Conservation (phyloP, 805 yeast genomes). For the Ogataea philodendri region DNA sequence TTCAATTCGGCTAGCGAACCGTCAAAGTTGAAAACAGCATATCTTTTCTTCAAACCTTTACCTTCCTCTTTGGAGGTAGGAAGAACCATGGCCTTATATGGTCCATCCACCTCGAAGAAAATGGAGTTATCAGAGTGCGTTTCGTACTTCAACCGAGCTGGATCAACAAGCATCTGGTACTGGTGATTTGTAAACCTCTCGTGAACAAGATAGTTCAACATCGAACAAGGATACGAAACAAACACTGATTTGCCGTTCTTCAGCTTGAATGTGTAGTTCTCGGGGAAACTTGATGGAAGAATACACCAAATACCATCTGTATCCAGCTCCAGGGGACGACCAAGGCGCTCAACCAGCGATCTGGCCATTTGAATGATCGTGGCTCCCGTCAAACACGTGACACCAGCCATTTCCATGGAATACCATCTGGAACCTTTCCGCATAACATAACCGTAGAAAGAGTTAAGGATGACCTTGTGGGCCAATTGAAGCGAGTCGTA, state of each 20-base stretch:
- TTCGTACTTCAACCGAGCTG: slow-evolving; percentile 63
- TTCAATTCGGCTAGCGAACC: slow-evolving; percentile 93
- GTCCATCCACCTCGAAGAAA: slow-evolving; percentile 98
- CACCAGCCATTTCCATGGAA: slow-evolving; percentile 99
- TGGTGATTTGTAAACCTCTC: slow-evolving; percentile 89
- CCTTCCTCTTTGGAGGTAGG: slow-evolving; percentile 98
- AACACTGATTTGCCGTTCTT: slow-evolving; percentile 74
- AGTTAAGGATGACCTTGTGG: slow-evolving; percentile 92
- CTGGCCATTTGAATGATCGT: slow-evolving; percentile 98
- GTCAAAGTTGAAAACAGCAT: slow-evolving; percentile 95
- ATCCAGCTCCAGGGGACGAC: slow-evolving; percentile 93
- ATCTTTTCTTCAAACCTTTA: slow-evolving; percentile 91
- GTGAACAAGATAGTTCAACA: slow-evolving; percentile 92
- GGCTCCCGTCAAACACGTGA: slow-evolving; percentile 97
- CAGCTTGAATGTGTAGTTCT: slow-evolving; percentile 67
- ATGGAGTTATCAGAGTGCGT: slow-evolving; percentile 88
- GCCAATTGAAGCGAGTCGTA: slow-evolving; percentile 96
- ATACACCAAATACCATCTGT: slow-evolving; percentile 99
- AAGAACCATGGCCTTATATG: slow-evolving; percentile 93
- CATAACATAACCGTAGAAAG: slow-evolving; percentile 98
- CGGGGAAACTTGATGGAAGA: slow-evolving; percentile 90
- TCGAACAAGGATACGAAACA: slow-evolving; percentile 91
- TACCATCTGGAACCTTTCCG: slow-evolving; percentile 99
- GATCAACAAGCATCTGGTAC: slow-evolving; percentile 82
- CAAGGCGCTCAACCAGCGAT: slow-evolving; percentile 82